Evolutionary conservation across 495 filamentous ascomycete genomes (phyloP), one percentile per base, ranked within the genome.

Genomic region (Bacidia gigantensis): DNA sequence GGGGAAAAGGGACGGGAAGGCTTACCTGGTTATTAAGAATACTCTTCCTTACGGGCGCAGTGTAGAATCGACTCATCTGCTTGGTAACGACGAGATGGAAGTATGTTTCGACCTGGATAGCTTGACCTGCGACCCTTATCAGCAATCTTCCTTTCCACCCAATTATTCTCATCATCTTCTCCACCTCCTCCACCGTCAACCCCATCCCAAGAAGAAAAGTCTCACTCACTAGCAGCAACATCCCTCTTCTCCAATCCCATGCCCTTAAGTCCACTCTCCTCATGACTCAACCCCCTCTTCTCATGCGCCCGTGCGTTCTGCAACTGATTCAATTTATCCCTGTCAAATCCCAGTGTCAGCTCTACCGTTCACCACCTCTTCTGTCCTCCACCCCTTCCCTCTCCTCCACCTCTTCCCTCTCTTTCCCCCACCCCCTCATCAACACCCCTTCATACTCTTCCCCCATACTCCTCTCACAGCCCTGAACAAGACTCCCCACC

Each of bases 51-150:
- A 72, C 64, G 25, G 61, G 52, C 7, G 32, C 18, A 3, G 59
- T 52, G 42, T 56, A 61, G 23, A 21, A 26, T 10, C 53, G 42
- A 5, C 56, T 58, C 46, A 67, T 58, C 5, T 63, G 65, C 41
- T 60, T 57, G 55, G 66, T 69, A 44, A 61, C 65, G 35, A 77
- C 58, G 46, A 75, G 64, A 54, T 77, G 72, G 43, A 75, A 69
- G 61, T 69, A 75, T 3, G 68, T 73, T 11, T 70, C 70, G 20
- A 76, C 69, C 46, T 38, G 25, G 42, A 59, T 49, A 17, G 24
- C 43, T 32, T 41, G 26, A 39, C 26, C 14, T 43, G 24, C 32
- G 54, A 24, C 49, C 29, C 3, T n/a, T n/a, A n/a, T n/a, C n/a
- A n/a, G n/a, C n/a, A n/a, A n/a, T n/a, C n/a, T n/a, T 26, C 14